phyloP scores from a whole-genome alignment of 305 asterid genomes.

The Fraxinus albicans region DNA sequence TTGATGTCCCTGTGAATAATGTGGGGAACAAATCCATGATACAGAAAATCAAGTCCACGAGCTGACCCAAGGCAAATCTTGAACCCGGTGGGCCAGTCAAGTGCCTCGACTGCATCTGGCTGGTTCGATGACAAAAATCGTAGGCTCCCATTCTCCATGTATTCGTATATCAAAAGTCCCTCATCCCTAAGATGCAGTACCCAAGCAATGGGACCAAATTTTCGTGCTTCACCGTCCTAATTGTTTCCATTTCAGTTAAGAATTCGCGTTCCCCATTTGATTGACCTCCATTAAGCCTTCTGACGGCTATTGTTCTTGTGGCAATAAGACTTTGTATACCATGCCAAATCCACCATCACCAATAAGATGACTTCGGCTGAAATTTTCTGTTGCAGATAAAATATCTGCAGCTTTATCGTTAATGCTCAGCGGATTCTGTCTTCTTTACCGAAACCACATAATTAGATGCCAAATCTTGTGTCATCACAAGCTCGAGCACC shows the following conservation, averaged over 20 bases:
- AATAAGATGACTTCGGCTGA: slow-evolving; percentile 55
- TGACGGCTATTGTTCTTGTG: slow-evolving; percentile 52
- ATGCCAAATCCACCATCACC: slow-evolving; percentile 85
- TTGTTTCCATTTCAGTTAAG: slow-evolving; percentile 74
- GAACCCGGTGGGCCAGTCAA: slow-evolving; percentile 57
- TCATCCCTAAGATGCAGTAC: slow-evolving; percentile 59
- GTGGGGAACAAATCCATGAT: slow-evolving; percentile 64
- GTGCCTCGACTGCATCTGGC: slow-evolving; percentile 32
- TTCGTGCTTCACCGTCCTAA: slow-evolving; percentile 68
- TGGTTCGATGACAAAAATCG: slow-evolving; percentile 56
- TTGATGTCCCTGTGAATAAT: slow-evolving; percentile 59
- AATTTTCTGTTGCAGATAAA: slow-evolving; percentile 62
- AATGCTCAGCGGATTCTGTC: slow-evolving; percentile 64
- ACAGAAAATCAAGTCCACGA: slow-evolving; percentile 64
- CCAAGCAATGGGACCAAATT: slow-evolving; percentile 67
- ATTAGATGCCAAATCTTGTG: slow-evolving; percentile 36
- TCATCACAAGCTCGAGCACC: too few species aligned
- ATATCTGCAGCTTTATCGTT: slow-evolving; percentile 57
- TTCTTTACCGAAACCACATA: slow-evolving; percentile 48
- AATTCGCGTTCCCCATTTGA: slow-evolving; percentile 67
- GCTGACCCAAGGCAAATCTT: slow-evolving; percentile 62
- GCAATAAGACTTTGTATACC: slow-evolving; percentile 59
- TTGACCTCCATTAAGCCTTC: slow-evolving; percentile 65
- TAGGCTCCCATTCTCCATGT: slow-evolving; percentile 89
- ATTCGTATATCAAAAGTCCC: slow-evolving; percentile 60